Base-by-base conservation (phyloP, 352 stramenopile species). In the Pythium graminicola region DNA sequence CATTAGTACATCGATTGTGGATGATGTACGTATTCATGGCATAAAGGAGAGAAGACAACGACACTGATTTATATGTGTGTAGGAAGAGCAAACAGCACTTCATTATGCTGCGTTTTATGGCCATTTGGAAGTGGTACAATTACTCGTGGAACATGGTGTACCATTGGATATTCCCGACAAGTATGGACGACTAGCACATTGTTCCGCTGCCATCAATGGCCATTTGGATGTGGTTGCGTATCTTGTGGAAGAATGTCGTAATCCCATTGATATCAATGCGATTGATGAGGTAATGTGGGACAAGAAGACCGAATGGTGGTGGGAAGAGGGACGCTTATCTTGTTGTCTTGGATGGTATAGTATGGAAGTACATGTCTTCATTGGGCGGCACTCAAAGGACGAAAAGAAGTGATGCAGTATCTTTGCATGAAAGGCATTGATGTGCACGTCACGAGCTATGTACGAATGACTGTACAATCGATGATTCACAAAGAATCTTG, bases 21-120 rank as follows among this genome's bases (percentile, higher is more conserved):
- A 94, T 57, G 71, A 89, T 54, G 75, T 86, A 70, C 32, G 75
- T 66, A 22, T 8, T 33, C 11, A 11, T 14, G 39, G 24, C 19
- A 19, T 10, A 33, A 26, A 31, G 32, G 29, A 24, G 2, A 17
- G 28, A 22, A 27, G 17, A 22, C 31, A 27, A 6, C 11, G 22
- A 24, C 3, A 17, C 6, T 26, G 33, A 20, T 24, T 44, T 23
- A 23, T 3, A 31, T 3, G 42, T 20, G 3, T 1, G 23, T 35
- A 86, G 73, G 82, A 91, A 28, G 77, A 90, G 53, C 83, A 94
- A 50, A 89, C 83, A 14, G 70, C 81, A 45, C 67, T 94, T 36
- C 83, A 94, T 54, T 94, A 94, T 50, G 83, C 81, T 1, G 83
- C 83, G 14, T 94, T 94, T 57, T 92, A 92, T 38, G 83, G 83